phyloP scores from a whole-genome alignment of 108 stramenopile species.

The Skeletonema marinoi region DNA sequence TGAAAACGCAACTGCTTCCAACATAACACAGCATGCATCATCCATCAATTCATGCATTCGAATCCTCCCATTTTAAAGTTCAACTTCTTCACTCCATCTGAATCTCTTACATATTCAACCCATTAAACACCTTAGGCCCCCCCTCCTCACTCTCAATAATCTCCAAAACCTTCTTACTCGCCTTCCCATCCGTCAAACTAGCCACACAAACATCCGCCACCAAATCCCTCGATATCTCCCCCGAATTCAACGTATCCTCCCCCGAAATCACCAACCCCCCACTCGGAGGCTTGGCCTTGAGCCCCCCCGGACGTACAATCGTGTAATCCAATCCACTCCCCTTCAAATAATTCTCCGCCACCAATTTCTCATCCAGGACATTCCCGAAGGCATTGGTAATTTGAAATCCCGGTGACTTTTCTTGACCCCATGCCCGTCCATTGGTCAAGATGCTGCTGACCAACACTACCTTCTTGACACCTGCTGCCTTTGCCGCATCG shows the following conservation, averaged over 20 bases:
- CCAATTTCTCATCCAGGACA: conserved; percentile 80
- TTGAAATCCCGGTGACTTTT: conserved; percentile 79
- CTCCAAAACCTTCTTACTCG: conserved; percentile 80
- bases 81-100: too few species aligned
- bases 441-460: conserved; percentile 81
- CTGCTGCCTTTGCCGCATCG: conserved; percentile 80
- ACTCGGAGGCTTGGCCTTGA: conserved; percentile 71
- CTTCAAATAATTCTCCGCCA: conserved; percentile 72
- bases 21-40: too few species aligned
- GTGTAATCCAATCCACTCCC: conserved; percentile 78
- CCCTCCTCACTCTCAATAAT: conserved; percentile 73
- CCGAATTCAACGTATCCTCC: conserved; percentile 77
- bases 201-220: conserved; percentile 89
- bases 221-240: conserved; percentile 80
- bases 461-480: conserved; percentile 78
- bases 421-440: conserved; percentile 81
- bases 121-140: conserved; percentile 71
- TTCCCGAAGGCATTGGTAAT: conserved; percentile 86
- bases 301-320: conserved; percentile 83
- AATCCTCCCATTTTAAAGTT: too few species aligned
- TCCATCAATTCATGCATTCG: too few species aligned
- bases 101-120: conserved; percentile 61
- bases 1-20: too few species aligned
- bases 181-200: conserved; percentile 70
- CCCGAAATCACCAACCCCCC: conserved; percentile 61